Base-by-base conservation (phyloP, 1,284 basidiomycete genomes). In the Phellinidium pouzarii region DNA sequence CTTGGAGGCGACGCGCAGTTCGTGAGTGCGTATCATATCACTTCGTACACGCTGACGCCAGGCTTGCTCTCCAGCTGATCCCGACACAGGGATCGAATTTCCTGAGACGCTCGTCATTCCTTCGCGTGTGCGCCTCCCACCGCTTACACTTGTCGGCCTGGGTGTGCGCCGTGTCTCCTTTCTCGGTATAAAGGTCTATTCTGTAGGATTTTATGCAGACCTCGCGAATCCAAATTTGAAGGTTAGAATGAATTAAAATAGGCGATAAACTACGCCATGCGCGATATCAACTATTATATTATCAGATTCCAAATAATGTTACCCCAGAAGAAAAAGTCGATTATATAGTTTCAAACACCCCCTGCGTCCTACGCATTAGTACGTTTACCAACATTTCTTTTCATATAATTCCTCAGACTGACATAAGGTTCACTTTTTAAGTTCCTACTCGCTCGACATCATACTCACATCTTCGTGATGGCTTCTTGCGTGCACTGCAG, bases 141-240 rank as follows among this genome's bases (percentile, higher is more conserved):
- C 74, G 1, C 77, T 89, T 60, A 75, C 79, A 14, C 75, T 94
- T 4, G 69, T 94, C 9, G 91, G 92, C 1, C 70, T 89, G 1
- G 91, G 91, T 41, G 88, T 92, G 27, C 75, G 92, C 41, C 90
- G 84, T 0, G 91, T 94, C 41, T 87, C 88, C 9, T 91, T 94
- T 68, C 70, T 94, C 42, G 74, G 79, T 4, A 77, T 94, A 54
- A 79, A 85, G 58, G 92, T 94, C 8, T 94, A 94, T 66, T 87
- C 89, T 3, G 80, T 90, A 40, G 91, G 77, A 0, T 87, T 94
- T 64, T 94, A 94, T 66, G 87, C 87, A 12, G 89, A 91, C 65
- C 68, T 91, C 48, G 63, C 71, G 22, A 78, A 79, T 58, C 77
- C 82, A 1, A 76, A 74, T 50, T 69, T 89, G 56, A 76, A 76